Percentiles rank a stretch among this genome's conserved stretches.
Conservation (phyloP, 1,139 yeast genomes). For the Pichia sp. region DNA sequence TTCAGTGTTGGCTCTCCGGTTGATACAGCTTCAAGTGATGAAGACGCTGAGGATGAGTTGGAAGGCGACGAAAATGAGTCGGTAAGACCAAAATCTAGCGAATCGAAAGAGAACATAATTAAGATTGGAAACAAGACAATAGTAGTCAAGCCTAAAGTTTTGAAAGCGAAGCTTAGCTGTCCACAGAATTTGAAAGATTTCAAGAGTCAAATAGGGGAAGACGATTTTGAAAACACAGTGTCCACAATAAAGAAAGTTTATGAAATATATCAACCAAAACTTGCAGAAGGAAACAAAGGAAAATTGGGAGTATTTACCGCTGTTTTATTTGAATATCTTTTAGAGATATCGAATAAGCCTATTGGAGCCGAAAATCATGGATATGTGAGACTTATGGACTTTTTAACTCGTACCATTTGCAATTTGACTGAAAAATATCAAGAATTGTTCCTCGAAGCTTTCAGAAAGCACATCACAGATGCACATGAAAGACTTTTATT, state of each 20-base stretch:
- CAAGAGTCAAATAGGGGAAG: conserved; percentile 27
- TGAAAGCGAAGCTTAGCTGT: conserved; percentile 35
- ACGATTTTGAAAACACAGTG: conserved; percentile 43
- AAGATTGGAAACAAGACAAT: conserved; percentile 32
- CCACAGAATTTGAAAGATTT: conserved; percentile 59
- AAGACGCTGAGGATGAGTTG: conserved; percentile 25
- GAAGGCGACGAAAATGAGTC: conserved; percentile 27
- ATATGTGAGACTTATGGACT: conserved; percentile 45
- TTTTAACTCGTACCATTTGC: conserved; percentile 39
- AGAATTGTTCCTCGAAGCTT: conserved; percentile 54
- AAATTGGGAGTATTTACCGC: conserved; percentile 62
- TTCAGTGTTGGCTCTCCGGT: conserved; percentile 27
- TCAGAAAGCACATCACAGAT: conserved; percentile 43
- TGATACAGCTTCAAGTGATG: conserved; percentile 26
- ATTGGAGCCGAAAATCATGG: conserved; percentile 6
- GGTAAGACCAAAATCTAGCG: conserved; percentile 13
- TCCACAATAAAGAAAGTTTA: conserved; percentile 52
- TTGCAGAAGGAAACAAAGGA: conserved; percentile 78
- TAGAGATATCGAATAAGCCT: conserved; percentile 36
- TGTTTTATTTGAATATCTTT: conserved; percentile 59
- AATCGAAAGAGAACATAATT: conserved; percentile 23
- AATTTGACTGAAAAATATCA: conserved; percentile 63
- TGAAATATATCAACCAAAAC: conserved; percentile 64
- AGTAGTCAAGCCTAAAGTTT: conserved; percentile 18
- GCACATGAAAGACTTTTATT: conserved; percentile 45